These are phyloP conservation scores for Dissophora globulifera DNA, from an alignment of 192 early-diverging fungal species.

Conservation along the genomic window DNA sequence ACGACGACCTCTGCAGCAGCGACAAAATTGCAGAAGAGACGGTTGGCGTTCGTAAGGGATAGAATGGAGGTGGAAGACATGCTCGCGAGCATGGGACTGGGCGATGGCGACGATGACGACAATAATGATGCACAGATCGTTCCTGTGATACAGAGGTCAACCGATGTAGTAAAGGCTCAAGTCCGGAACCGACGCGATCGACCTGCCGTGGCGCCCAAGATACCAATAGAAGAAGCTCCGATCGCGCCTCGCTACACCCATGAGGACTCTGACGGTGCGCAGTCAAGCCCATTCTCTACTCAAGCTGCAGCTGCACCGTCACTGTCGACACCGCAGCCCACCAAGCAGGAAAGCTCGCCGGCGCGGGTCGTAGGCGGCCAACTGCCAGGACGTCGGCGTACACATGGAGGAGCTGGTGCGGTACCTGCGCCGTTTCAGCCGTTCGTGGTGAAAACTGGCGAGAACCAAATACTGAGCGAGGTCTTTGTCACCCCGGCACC, in stretches of 20 bases:
- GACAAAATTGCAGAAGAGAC: neutral
- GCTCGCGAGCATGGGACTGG: neutral
- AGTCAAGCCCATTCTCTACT: no score
- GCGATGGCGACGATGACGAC: no score
- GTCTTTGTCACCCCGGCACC: conserved; percentile 6
- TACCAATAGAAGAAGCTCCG: no score
- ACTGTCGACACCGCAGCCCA: neutral
- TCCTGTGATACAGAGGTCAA: neutral
- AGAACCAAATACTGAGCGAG: conserved; percentile 4
- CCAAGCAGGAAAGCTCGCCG: conserved; percentile 9
- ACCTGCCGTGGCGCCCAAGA: neutral
- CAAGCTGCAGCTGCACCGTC: no score
- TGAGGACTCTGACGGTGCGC: no score
- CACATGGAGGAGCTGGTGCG: neutral
- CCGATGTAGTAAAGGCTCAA: neutral
- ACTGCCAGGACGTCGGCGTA: neutral
- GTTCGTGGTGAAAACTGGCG: conserved; percentile 7
- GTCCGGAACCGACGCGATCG: neutral
- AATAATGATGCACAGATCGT: neutral
- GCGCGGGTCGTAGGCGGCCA: neutral
- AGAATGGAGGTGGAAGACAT: conserved; percentile 3
- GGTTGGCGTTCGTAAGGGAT: conserved; percentile 30
- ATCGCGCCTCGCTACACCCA: no score
- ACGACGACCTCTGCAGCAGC: no score
- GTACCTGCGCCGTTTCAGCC: conserved; percentile 1